Conservation (phyloP, 202 grass and related monocot species). For the Zizania palustris region DNA sequence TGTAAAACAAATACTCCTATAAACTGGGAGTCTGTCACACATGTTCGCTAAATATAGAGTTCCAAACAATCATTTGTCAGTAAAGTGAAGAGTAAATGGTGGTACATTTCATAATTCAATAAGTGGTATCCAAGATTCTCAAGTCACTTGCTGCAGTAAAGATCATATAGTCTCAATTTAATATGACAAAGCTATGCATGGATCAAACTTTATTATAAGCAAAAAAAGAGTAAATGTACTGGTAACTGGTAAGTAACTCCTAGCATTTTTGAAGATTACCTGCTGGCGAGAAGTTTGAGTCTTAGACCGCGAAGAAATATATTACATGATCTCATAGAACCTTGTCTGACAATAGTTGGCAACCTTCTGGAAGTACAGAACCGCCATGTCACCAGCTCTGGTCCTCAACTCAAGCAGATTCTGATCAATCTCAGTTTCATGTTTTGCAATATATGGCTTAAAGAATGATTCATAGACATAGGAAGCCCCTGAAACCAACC, state of each 20-base stretch:
- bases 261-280: slow-evolving; percentile 44
- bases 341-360: slow-evolving; percentile 73
- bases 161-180: background rate
- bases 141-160: background rate
- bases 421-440: slow-evolving; percentile 83
- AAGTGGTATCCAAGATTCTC: background rate
- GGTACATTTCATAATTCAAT: background rate
- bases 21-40: background rate
- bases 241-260: slow-evolving; percentile 19
- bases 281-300: slow-evolving; percentile 47
- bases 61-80: background rate
- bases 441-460: slow-evolving; percentile 71
- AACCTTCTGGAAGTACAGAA: slow-evolving; percentile 58
- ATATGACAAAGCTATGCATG: background rate
- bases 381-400: slow-evolving; percentile 55
- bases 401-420: slow-evolving; percentile 78
- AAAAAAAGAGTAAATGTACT: background rate
- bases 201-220: background rate
- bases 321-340: slow-evolving; percentile 77
- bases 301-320: slow-evolving; percentile 65
- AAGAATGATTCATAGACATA: slow-evolving; percentile 91
- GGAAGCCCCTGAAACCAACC: slow-evolving; percentile 64
- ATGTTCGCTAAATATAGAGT: background rate
- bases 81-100: slow-evolving; percentile 6
- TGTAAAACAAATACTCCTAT: background rate